phyloP scores from a whole-genome alignment of 2,329 filamentous ascomycete species.

The Thelonectria olida region DNA sequence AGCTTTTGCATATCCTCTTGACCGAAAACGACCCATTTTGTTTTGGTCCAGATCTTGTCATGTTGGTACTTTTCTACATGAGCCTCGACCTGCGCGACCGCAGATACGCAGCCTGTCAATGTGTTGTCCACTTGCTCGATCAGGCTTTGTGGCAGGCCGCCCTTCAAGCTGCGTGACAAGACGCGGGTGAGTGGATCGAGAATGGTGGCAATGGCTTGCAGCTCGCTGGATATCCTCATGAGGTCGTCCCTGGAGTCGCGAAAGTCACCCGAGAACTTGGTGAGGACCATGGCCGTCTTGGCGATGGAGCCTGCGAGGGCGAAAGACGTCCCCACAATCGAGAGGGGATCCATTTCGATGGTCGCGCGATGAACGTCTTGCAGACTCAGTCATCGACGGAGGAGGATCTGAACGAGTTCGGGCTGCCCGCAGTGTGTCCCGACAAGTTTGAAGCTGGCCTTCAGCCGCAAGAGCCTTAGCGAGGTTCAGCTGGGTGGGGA shows the following conservation, averaged over 20 bases:
- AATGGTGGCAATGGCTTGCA: neutral
- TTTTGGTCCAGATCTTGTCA: neutral
- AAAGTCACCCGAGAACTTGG: neutral
- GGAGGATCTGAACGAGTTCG: too few species aligned
- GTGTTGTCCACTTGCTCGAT: too few species aligned
- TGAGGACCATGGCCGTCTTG: neutral
- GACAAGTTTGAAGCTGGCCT: too few species aligned
- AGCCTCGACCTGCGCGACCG: neutral
- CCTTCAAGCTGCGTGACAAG: neutral
- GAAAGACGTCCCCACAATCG: neutral
- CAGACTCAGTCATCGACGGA: too few species aligned
- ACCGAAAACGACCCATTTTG: neutral
- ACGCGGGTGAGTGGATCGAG: neutral
- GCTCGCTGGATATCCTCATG: neutral
- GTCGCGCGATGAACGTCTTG: too few species aligned
- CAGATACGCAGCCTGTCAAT: neutral
- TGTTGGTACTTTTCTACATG: neutral
- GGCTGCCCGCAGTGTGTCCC: too few species aligned
- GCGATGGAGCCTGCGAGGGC: neutral
- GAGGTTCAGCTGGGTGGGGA: too few species aligned
- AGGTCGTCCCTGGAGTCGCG: neutral
- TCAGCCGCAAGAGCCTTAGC: too few species aligned
- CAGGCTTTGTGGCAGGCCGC: too few species aligned
- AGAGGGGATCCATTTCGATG: neutral
- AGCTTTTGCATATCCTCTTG: constrained; percentile 1